These are phyloP conservation scores for Eimeria brunetti DNA, from an alignment of 169 alveolate genomes.

Conservation along the genomic window DNA sequence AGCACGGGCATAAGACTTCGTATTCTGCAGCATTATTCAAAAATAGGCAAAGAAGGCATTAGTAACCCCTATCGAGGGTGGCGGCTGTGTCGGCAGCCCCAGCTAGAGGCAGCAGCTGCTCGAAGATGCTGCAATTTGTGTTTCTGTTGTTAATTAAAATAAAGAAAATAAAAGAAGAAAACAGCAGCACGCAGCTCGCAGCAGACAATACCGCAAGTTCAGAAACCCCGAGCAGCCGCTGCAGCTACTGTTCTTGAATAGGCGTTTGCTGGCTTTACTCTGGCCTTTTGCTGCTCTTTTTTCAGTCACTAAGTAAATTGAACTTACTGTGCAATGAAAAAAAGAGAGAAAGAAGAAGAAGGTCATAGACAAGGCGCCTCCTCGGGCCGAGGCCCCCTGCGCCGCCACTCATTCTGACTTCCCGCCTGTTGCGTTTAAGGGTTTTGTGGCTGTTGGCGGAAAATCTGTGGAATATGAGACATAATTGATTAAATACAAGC, in stretches of 20 bases:
- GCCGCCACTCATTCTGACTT: constrained; percentile 32
- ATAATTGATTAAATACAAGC: background rate
- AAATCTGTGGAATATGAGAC: background rate
- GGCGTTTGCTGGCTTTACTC: background rate
- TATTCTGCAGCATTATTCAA: background rate
- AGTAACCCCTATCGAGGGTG: background rate
- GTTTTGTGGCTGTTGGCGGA: constrained; percentile 3
- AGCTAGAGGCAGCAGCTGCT: background rate
- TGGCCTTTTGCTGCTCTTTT: background rate
- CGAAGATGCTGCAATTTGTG: background rate
- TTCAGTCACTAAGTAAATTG: background rate
- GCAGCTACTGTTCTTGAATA: background rate
- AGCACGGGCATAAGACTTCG: background rate
- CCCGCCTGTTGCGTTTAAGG: background rate
- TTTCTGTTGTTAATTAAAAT: background rate
- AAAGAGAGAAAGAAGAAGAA: background rate
- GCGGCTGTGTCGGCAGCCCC: background rate
- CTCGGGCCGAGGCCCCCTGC: constrained; percentile 32
- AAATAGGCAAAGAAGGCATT: background rate
- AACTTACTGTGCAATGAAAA: background rate
- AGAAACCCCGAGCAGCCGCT: background rate
- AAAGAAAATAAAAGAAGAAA: background rate
- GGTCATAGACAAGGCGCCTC: background rate
- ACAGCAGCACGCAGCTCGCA: background rate
- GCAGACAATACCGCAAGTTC: background rate